Base-by-base conservation (phyloP, 2,329 filamentous ascomycete species). In the Cordyceps cicadae region DNA sequence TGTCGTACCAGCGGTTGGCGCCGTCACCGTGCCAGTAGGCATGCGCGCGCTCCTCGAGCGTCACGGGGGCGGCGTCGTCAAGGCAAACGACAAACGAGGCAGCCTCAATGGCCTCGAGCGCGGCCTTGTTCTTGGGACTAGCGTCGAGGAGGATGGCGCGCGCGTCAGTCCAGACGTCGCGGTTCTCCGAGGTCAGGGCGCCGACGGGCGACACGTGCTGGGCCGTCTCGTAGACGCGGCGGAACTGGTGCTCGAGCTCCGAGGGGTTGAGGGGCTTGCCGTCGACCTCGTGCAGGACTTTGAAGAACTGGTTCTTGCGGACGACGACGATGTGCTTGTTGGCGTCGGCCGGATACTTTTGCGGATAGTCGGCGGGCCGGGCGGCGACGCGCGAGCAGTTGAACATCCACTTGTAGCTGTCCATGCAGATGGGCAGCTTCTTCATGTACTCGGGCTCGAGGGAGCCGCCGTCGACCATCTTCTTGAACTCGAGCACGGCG, bases 381-480 rank as follows among this genome's bases (percentile, higher is more conserved):
- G 89, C 88, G 34, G 93, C 88, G 46, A 97, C 87, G 67, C 94
- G 88, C 75, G 85, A 89, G 75, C 85, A 86, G 77, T 99, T 97
- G 84, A 99, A 99, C 94, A 99, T 99, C 84, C 87, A 97, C 78
- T 96, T 81, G 80, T 97, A 97, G 72, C 90, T 94, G 80, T 92
- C 92, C 94, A 99, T 99, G 75, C 92, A 94, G 71, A 97, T 93
- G 63, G 94, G 94, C 62, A 95, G 83, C 77, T 92, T 92, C 81
- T 95, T 95, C 92, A 99, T 96, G 78, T 97, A 97, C 77, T 99
- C 94, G 26, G 94, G 94, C 79, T 99, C 94, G 57, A 99, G 81
- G 8, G 85, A 87, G 66, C 87, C 87, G 49, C 75, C 74, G 71
- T 97, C 93, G 21, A 97, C 93, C 77, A 92, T 86, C 75, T 87